phyloP scores from a whole-genome alignment of 1,284 basidiomycete species.

The Phylloboletellus chloephorus region DNA sequence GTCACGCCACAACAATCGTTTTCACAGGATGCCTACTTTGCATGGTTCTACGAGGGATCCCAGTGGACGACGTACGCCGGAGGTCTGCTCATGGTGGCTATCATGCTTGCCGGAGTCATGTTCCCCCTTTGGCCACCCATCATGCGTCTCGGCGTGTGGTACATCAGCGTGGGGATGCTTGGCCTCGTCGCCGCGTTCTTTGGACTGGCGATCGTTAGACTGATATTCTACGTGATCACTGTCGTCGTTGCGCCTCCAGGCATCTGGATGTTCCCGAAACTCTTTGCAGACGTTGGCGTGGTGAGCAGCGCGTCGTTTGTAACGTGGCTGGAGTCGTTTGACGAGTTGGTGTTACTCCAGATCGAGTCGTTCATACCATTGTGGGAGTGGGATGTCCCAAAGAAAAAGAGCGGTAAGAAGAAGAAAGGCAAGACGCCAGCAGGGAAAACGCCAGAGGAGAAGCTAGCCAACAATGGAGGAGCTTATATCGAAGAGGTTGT shows the following conservation, averaged over 20 bases:
- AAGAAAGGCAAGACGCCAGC: constrained; percentile 45
- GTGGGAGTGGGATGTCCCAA: constrained; percentile 97
- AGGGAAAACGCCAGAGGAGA: constrained; percentile 25
- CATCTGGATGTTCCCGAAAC: constrained; percentile 98
- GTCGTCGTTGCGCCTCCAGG: constrained; percentile 82
- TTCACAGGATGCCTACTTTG: constrained; percentile 77
- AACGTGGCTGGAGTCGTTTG: constrained; percentile 6
- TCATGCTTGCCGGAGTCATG: constrained; percentile 97
- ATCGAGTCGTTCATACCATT: constrained; percentile 96
- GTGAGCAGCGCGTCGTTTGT: constrained; percentile 49
- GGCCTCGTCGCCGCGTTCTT: constrained; percentile 91
- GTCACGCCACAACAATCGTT: constrained; percentile 85
- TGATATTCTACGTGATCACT: constrained; percentile 95
- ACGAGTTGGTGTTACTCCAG: constrained; percentile 38
- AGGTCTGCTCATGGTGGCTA: constrained; percentile 84
- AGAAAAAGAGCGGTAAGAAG: constrained; percentile 76
- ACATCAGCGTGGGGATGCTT: constrained; percentile 84
- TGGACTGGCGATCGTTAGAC: constrained; percentile 82
- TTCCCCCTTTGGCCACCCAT: constrained; percentile 96
- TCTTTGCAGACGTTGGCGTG: constrained; percentile 98
- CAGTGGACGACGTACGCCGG: constrained; percentile 94
- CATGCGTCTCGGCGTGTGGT: constrained; percentile 95
- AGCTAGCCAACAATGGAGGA: constrained; percentile 36
- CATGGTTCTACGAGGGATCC: constrained; percentile 95
- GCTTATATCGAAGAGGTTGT: constrained; percentile 53